Base-by-base conservation (phyloP, 176 grass and related monocot genomes). In the Carex cristatella region DNA sequence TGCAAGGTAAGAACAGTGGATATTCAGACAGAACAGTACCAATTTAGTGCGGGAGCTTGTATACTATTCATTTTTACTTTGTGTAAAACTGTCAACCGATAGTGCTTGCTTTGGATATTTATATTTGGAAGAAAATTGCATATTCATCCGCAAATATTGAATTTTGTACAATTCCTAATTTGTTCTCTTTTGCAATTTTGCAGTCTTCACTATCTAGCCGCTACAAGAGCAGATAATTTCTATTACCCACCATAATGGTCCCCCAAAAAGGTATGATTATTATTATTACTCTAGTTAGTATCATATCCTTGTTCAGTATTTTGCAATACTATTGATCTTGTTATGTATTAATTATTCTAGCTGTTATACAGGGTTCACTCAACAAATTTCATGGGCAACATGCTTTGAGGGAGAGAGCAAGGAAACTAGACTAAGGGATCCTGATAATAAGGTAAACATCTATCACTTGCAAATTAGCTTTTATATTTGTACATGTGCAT, bases 221-320 rank as follows among this genome's bases (percentile, higher is more conserved):
- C 94, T 16, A 91, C 91, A 46, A 91, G 94, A 79, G 94, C 94
- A 1, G 94, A 97, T 85, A 97, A 97, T 86, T 98, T 98, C 85
- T 98, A 98, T 86, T 98, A 94, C 64, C 96, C 96, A 8, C 93
- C 96, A 44, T 93, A 98, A 98, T 98, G 96, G 96, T 91, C 88
- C 19, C 91, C 96, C 2, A 98, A 98, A 88, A 93, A 98, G 93
- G 95, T 92, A 85, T 15, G 42, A 16, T 2, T 65, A 72, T 81
- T 23, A 23, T 23, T 44, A 61, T 31, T 18, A 28, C 31, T 35
- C 2, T 83, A 46, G 70, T 80, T 62, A 69, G 33, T 30, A 7
- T 27, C 10, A 60, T 23, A 12, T 84, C 55, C 12, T 31, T 83
- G 51, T 61, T 35, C 59, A 30, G 49, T 70, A 10, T 48, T 70